These are phyloP conservation scores for Cymodocea nodosa DNA, from an alignment of 116 monocot genomes.

Conservation along the genomic window DNA sequence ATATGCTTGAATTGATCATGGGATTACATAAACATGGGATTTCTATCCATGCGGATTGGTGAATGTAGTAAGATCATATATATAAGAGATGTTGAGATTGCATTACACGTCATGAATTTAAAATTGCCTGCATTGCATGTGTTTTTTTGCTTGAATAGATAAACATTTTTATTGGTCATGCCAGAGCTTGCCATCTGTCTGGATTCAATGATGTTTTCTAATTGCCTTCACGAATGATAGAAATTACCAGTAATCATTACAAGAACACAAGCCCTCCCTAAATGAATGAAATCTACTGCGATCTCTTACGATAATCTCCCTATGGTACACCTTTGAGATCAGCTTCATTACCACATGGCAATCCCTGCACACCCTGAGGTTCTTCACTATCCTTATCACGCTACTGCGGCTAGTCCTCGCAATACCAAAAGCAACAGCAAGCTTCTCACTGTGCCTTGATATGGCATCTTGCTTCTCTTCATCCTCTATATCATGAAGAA, in stretches of 20 bases:
- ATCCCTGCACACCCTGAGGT: conserved; percentile 32
- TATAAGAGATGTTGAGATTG: no score
- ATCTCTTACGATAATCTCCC: conserved; percentile 43
- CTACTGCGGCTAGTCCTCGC: conserved; percentile 12
- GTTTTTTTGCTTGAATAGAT: no score
- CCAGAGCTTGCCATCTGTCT: no score
- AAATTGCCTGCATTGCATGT: no score
- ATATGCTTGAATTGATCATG: no score
- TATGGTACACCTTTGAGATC: conserved; percentile 28
- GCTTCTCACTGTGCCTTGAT: conserved; percentile 37
- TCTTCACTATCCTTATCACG: conserved; percentile 34
- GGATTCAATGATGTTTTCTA: no score
- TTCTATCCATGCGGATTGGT: no score
- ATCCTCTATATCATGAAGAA: conserved; percentile 35
- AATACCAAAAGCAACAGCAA: conserved; percentile 39
- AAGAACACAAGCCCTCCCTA: conserved; percentile 34
- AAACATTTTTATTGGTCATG: no score
- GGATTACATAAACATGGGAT: no score
- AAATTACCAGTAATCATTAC: conserved; percentile 42
- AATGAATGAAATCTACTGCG: conserved; percentile 36
- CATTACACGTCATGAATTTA: no score
- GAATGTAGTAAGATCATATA: no score
- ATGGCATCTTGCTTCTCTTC: conserved; percentile 34
- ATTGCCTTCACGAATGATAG: no score
- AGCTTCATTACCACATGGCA: conserved; percentile 44